Conservation (phyloP, 192 early-diverging fungal genomes). For the Haplosporangium gracile region DNA sequence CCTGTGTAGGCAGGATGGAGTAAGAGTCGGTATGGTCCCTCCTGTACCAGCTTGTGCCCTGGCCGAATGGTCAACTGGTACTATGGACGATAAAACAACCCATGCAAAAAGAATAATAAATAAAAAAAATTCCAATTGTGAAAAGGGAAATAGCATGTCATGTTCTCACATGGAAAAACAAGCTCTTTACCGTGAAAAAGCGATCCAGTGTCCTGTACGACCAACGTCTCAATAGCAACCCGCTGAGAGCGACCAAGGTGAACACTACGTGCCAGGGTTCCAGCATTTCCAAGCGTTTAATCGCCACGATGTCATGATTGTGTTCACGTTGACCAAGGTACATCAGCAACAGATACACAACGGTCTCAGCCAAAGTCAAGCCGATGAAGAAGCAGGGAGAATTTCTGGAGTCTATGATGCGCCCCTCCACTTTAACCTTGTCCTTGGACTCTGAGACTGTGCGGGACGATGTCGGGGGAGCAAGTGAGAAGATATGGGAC, state of each 20-base stretch:
- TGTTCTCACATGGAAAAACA: neutral
- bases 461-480: neutral
- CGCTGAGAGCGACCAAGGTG: neutral
- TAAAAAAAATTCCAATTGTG: neutral
- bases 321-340: neutral
- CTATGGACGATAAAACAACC: slow-evolving; percentile 1
- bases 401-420: neutral
- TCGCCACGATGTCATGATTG: neutral
- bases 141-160: neutral
- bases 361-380: neutral
- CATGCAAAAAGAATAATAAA: neutral
- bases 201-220: neutral
- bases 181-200: slow-evolving; percentile 3
- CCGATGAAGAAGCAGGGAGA: neutral
- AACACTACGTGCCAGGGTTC: neutral
- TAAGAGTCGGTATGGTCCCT: slow-evolving; percentile 23
- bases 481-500: neutral
- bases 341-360: neutral
- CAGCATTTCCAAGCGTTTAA: neutral
- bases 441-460: neutral
- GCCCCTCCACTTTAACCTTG: neutral
- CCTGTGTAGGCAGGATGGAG: slow-evolving; percentile 37
- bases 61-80: slow-evolving; percentile 29
- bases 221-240: neutral
- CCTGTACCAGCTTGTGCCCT: slow-evolving; percentile 7